Evolutionary conservation across 495 filamentous ascomycete species (phyloP).

Genomic region (Xylaria grammica): DNA sequence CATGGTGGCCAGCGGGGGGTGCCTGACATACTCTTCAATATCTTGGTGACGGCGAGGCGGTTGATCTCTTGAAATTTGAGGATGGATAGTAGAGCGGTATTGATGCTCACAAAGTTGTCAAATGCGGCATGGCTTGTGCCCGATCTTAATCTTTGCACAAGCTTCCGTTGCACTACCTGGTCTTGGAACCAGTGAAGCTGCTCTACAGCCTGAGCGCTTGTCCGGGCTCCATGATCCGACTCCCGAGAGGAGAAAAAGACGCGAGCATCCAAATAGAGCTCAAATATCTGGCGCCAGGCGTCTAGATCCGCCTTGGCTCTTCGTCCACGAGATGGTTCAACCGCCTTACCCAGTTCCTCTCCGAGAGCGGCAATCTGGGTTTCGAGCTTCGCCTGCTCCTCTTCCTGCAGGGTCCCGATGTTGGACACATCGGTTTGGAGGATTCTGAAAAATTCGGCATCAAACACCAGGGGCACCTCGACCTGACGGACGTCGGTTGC

Average conservation of each 20-base stretch:
- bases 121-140: constrained; percentile 61
- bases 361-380: constrained; percentile 60
- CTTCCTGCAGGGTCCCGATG: constrained; percentile 63
- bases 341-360: constrained; percentile 58
- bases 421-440: constrained; percentile 65
- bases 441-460: constrained; percentile 70
- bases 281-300: constrained; percentile 75
- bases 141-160: constrained; percentile 62
- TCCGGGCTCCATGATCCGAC: constrained; percentile 60
- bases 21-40: constrained; percentile 69
- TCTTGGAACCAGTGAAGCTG: constrained; percentile 64
- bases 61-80: constrained; percentile 79
- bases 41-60: constrained; percentile 69
- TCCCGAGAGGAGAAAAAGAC: constrained; percentile 76
- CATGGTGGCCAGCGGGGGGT: neutral
- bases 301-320: constrained; percentile 67
- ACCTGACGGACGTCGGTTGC: constrained; percentile 44
- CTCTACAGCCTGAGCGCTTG: constrained; percentile 55
- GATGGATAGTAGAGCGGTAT: constrained; percentile 65
- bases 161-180: constrained; percentile 57
- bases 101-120: constrained; percentile 67
- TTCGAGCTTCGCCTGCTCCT: constrained; percentile 61
- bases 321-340: constrained; percentile 57
- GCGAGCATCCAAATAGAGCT: constrained; percentile 69
- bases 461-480: constrained; percentile 69